Percentiles rank a stretch among this genome's conserved stretches.
phyloP scores from a whole-genome alignment of 139 green algal genomes.

The Auxenochlorella protothecoides region DNA sequence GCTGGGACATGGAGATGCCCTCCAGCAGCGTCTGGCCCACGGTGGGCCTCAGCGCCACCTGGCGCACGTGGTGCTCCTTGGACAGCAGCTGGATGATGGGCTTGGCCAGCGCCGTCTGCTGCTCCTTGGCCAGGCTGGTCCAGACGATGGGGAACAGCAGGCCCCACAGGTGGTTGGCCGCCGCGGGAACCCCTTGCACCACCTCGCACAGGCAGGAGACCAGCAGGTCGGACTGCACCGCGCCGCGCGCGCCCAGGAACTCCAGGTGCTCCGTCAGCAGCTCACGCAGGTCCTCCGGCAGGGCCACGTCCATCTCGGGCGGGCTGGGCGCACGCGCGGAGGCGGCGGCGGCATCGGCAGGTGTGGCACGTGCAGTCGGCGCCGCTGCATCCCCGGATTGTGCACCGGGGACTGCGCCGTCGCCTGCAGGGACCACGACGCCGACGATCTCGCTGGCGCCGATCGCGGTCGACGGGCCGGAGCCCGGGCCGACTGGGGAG shows the following conservation, averaged over 20 bases:
- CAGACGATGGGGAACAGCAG: slow-evolving; percentile 98
- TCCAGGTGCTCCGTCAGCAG: slow-evolving; percentile 44
- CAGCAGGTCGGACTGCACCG: not conserved
- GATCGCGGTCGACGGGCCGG: no score
- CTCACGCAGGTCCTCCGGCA: slow-evolving; percentile 12
- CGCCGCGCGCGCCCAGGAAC: slow-evolving; percentile 41
- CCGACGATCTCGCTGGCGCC: no score
- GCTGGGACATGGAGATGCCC: slow-evolving; percentile 83
- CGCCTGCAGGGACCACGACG: no score
- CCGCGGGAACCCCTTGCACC: slow-evolving; percentile 45
- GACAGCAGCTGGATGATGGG: slow-evolving; percentile 88
- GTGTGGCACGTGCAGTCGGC: not conserved
- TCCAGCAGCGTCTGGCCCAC: slow-evolving; percentile 84
- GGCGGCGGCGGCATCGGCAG: not conserved
- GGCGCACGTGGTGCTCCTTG: slow-evolving; percentile 79
- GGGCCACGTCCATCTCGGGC: not conserved
- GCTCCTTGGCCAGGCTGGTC: slow-evolving; percentile 81
- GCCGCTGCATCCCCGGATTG: not conserved
- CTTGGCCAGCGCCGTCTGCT: slow-evolving; percentile 79
- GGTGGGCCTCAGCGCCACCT: slow-evolving; percentile 37
- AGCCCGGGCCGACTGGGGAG: no score
- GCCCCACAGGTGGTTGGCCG: slow-evolving; percentile 79
- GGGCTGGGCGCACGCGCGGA: no score
- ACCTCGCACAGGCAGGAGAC: slow-evolving; percentile 71
- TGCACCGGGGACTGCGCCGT: no score